Evolutionary conservation across 345 rosid genomes (phyloP).

Genomic region (Eucalyptus virginea): DNA sequence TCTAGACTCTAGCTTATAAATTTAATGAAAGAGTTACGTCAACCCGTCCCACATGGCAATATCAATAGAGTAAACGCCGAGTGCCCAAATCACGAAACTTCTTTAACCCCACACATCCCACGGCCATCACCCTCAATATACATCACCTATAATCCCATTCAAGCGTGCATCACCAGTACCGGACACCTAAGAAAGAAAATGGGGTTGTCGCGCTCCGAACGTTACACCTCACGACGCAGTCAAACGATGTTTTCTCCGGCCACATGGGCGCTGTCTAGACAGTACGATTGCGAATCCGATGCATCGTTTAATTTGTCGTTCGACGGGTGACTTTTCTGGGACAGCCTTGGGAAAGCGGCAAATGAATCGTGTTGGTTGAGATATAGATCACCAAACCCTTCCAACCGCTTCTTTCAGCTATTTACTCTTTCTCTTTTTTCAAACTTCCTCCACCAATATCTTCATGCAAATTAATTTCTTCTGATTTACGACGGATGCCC

Average conservation of each 20-base stretch:
- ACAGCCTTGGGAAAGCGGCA: not conserved
- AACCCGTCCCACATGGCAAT: not conserved
- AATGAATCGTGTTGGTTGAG: slow-evolving; percentile 9
- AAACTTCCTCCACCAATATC: slow-evolving; percentile 3
- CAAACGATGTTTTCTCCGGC: not conserved
- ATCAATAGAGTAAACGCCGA: not conserved
- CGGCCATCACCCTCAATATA: not conserved
- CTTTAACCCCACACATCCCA: not conserved
- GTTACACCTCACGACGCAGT: not conserved
- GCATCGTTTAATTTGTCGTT: not conserved
- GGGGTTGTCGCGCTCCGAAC: not conserved
- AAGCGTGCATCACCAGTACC: not conserved
- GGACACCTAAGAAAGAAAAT: not conserved
- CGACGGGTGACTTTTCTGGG: not conserved
- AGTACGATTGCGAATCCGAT: not conserved
- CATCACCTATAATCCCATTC: not conserved
- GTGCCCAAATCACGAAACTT: not conserved
- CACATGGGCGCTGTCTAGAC: not conserved
- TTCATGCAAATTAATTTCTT: slow-evolving; percentile 10
- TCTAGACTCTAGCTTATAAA: not conserved
- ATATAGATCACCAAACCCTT: slow-evolving; percentile 25
- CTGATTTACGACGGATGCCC: not conserved
- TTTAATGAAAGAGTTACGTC: not conserved
- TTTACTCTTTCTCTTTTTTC: not conserved
- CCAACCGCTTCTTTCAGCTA: slow-evolving; percentile 15